Base-by-base conservation (phyloP, 495 filamentous ascomycete genomes). In the Aspergillus homomorphus region DNA sequence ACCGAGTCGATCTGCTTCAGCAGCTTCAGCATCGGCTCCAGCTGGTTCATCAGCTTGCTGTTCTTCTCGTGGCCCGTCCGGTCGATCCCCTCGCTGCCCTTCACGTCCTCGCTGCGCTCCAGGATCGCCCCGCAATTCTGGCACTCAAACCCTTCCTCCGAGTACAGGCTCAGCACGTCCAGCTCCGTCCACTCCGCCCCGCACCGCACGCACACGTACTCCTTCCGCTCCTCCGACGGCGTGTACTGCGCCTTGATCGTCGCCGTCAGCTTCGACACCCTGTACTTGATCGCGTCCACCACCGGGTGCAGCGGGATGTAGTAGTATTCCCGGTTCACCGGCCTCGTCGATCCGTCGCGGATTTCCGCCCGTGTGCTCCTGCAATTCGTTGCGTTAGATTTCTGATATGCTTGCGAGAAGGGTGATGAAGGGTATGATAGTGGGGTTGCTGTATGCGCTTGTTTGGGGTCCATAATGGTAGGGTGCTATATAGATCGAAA, bases 251-350 rank as follows among this genome's bases (percentile, higher is more conserved):
- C 81, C 68, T 96, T 91, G 61, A 98, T 91, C 20, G 84, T 85
- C 67, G 91, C 88, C 53, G 90, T 90, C 57, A 96, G 77, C 51
- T 84, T 83, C 69, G 91, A 90, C 53, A 96, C 86, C 62, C 90
- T 87, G 77, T 88, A 99, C 66, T 99, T 99, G 77, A 96, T 92
- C 15, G 91, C 92, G 72, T 99, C 94, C 70, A 99, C 89, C 55
- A 92, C 89, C 41, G 89, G 89, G 53, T 93, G 91, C 64, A 94
- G 91, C 66, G 96, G 91, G 74, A 99, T 90, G 75, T 89, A 99
- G 75, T 95, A 99, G 77, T 96, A 97, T 52, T 92, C 96, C 45
- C 89, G 84, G 66, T 87, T 89, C 45, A 88, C 83, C 3, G 91
- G 88, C 12, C 91, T 88, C 58, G 89, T 87, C 45, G 90, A 88